These are phyloP conservation scores for Chytriomyces confervae DNA, from an alignment of 192 early-diverging fungal genomes.

Conservation along the genomic window DNA sequence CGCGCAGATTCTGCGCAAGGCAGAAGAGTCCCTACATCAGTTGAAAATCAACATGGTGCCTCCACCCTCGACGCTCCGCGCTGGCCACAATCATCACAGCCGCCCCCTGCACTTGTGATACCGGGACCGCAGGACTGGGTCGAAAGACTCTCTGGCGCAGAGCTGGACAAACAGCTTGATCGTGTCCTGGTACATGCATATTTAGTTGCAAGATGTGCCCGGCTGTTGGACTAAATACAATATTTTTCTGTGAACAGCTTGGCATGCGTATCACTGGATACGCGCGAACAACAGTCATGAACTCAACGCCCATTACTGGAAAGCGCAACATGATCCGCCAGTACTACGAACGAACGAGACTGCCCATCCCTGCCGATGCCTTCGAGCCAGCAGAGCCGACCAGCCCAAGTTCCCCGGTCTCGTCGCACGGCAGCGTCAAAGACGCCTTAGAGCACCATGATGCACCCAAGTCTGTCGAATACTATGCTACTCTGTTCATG, in stretches of 20 bases:
- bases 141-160: background rate
- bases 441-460: background rate
- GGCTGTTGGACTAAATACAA: background rate
- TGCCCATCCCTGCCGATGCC: constrained; percentile 7
- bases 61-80: no score
- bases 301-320: constrained; percentile 1
- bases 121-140: constrained; percentile 22
- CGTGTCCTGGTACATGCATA: constrained; percentile 7
- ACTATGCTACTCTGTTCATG: constrained; percentile 15
- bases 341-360: constrained; percentile 7
- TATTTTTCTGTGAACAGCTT: background rate
- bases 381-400: background rate
- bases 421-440: background rate
- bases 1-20: background rate
- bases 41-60: background rate
- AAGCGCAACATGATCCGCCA: constrained; percentile 20
- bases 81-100: background rate
- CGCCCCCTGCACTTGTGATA: background rate
- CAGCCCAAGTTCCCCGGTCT: background rate
- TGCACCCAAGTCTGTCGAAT: constrained; percentile 12
- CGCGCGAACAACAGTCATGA: constrained; percentile 14
- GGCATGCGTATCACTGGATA: constrained; percentile 29
- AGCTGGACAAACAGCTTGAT: constrained; percentile 28
- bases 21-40: background rate
- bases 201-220: background rate